These are phyloP conservation scores for Solanum etuberosum DNA, from an alignment of 257 asterid species.

Conservation along the genomic window DNA sequence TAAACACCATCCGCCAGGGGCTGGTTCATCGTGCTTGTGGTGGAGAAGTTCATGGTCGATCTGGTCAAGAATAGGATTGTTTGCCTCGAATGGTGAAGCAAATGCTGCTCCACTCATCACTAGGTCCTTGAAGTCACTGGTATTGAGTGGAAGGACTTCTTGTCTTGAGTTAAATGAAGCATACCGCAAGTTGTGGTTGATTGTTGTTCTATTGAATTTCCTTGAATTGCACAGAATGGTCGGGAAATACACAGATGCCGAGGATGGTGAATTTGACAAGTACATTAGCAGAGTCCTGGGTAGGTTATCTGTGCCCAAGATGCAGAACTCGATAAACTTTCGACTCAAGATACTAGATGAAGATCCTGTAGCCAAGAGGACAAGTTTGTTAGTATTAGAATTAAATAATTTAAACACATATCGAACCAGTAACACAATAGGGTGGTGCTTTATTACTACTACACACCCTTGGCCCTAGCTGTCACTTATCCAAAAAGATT, in stretches of 20 bases:
- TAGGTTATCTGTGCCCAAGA: constrained; percentile 65
- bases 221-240: constrained; percentile 78
- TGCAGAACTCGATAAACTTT: constrained; percentile 60
- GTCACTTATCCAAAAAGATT: background rate
- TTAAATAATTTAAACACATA: background rate
- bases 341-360: constrained; percentile 60
- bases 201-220: constrained; percentile 49
- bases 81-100: constrained; percentile 44
- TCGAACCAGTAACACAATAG: background rate
- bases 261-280: constrained; percentile 67
- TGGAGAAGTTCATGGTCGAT: constrained; percentile 48
- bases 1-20: constrained; percentile 93
- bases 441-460: background rate
- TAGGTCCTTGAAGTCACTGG: constrained; percentile 40
- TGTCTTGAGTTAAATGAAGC: constrained; percentile 32
- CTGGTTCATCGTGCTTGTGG: constrained; percentile 35
- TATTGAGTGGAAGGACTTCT: constrained; percentile 31
- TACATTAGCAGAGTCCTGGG: constrained; percentile 87
- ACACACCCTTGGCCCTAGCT: background rate
- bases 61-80: constrained; percentile 53
- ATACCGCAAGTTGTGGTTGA: constrained; percentile 58
- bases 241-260: constrained; percentile 67
- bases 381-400: background rate
- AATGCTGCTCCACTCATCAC: constrained; percentile 69
- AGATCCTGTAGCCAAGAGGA: constrained; percentile 44